Evolutionary conservation across 352 stramenopile species (phyloP), one percentile per base, ranked within the genome.

Genomic region (Phytopythium oedochilum): DNA sequence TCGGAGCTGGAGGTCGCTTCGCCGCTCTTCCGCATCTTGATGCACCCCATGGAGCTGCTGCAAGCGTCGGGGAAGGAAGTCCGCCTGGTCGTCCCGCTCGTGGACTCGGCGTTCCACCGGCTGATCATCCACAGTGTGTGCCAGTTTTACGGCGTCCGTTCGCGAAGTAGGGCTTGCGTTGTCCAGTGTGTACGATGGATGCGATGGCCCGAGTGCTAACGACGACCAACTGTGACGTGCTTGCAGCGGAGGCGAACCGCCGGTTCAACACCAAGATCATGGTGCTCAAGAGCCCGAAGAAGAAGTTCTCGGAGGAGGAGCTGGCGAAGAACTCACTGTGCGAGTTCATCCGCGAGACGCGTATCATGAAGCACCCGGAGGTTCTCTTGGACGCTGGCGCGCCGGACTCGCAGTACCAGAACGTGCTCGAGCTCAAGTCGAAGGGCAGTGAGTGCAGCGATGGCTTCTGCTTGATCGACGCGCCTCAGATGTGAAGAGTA

Each of bases 51-150:
- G 53, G 78, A 88, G 49, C 51, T 89, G 26, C 61, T 72, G 7
- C 66, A 73, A 9, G 64, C 68, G 29, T 81, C 65, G 22, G 81
- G 88, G 57, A 89, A 77, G 48, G 78, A 90, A 20, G 62, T 85
- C 17, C 66, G 80, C 23, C 66, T 96, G 40, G 75, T 88, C 23
- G 60, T 96, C 20, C 84, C 86, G 15, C 71, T 96, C 9, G 52
- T 78, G 26, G 82, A 94, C 55, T 94, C 84, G 44, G 77, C 86
- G 5, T 96, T 94, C 58, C 86, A 96, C 56, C 86, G 86, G 25
- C 64, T 96, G 39, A 83, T 96, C 36, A 71, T 96, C 48, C 86
- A 96, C 74, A 90, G 75, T 20, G 71, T 92, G 10, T 96, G 86
- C 70, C 86, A 96, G 63, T 96, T 94, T 58, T 93, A 93, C 36